Evolutionary conservation across 306 rosid species (phyloP), one percentile per base, ranked within the genome.

Genomic region (Cicer yamashitae): DNA sequence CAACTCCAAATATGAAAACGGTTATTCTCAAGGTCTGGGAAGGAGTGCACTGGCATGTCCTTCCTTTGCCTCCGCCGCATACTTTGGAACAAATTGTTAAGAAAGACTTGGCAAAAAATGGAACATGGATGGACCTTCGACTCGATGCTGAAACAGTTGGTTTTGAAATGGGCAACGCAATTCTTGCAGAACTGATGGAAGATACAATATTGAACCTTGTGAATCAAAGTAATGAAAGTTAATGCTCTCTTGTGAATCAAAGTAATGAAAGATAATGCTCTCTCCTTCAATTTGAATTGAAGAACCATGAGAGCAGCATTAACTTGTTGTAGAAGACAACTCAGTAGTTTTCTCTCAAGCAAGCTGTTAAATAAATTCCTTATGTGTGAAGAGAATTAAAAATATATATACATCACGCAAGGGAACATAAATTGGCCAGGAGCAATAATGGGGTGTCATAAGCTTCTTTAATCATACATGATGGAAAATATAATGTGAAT

Each of bases 61-160:
- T 71, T 85, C 91, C 92, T 6, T 70, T 88, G 58, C 94, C 96
- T 17, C 85, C 79, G 25, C 98, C 94, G 5, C 90, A 10, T 51
- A 86, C 93, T 39, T 81, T 94, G 73, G 98, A 94, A 63, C 98
- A 94, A 75, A 89, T 91, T 71, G 89, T 94, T 58, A 68, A 80
- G 71, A 94, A 94, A 84, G 98, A 94, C 88, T 73, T 94, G 94
- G 81, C 76, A 70, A 87, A 84, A 86, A 79, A 80, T 17, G 83
- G 84, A 81, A 59, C 89, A 20, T 94, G 98, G 98, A 84, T 90
- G 93, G 91, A 91, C 77, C 86, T 85, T 67, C 88, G 71, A 44
- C 78, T 83, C 9, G 94, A 89, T 38, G 81, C 85, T 1, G 96
- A 87, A 77, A 73, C 83, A 15, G 78, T 89, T 37, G 84, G 94